These are phyloP conservation scores for Chytriomyces sp. DNA, from an alignment of 192 early-diverging fungal genomes.

Conservation along the genomic window DNA sequence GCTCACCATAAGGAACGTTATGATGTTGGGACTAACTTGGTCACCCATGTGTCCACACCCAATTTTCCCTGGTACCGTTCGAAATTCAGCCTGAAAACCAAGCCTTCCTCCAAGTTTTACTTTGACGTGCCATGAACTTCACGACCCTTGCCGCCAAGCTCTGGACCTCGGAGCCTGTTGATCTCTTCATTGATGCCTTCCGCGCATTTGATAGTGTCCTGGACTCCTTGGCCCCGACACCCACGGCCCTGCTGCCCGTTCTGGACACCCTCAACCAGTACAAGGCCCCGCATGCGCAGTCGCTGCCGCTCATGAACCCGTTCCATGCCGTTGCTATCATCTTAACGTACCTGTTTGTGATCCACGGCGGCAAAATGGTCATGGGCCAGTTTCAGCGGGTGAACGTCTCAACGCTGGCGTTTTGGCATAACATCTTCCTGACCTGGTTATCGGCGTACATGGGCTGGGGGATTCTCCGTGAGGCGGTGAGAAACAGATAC, in stretches of 20 bases:
- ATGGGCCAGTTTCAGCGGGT: constrained; percentile 54
- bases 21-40: too few species aligned
- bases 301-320: constrained; percentile 66
- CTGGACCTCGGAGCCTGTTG: neutral
- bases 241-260: neutral
- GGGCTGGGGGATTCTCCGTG: constrained; percentile 47
- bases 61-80: too few species aligned
- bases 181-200: neutral
- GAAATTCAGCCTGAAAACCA: too few species aligned
- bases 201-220: neutral
- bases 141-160: neutral
- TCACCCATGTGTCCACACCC: too few species aligned
- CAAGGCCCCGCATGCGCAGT: constrained; percentile 7
- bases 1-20: too few species aligned
- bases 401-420: constrained; percentile 49
- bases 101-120: too few species aligned
- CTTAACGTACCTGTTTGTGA: constrained; percentile 46
- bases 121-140: neutral
- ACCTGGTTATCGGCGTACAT: constrained; percentile 61
- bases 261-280: neutral
- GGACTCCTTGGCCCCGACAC: neutral
- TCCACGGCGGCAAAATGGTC: constrained; percentile 52
- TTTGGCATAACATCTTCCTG: constrained; percentile 59
- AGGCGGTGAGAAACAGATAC: constrained; percentile 52
- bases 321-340: constrained; percentile 59